Percentiles rank a stretch among this genome's conserved stretches.
Evolutionary conservation across 768 basidiomycete species (phyloP).

Genomic region (Hydnum rufescens): DNA sequence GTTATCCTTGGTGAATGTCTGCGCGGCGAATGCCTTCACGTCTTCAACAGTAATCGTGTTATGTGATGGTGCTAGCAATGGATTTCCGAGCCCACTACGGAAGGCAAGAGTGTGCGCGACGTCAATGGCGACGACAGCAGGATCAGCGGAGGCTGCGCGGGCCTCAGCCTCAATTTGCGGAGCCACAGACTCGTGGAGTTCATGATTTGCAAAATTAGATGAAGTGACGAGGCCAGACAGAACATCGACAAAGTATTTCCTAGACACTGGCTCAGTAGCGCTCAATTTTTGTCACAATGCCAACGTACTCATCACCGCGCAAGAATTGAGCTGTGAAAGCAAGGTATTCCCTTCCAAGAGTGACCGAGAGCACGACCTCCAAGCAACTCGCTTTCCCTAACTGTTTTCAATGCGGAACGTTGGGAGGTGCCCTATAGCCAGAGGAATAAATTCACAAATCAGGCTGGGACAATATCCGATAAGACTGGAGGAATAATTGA

Average conservation of each 20-base stretch:
- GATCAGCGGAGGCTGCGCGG: constrained; percentile 34
- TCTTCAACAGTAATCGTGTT: constrained; percentile 41
- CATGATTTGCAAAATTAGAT: constrained; percentile 37
- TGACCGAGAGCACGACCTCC: constrained; percentile 79
- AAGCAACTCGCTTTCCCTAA: constrained; percentile 83
- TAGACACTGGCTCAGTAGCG: constrained; percentile 16
- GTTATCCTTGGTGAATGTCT: constrained; percentile 59
- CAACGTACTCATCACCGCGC: constrained; percentile 82
- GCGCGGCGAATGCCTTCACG: constrained; percentile 50
- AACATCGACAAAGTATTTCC: constrained; percentile 76
- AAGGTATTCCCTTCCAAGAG: constrained; percentile 73
- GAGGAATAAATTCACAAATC: neutral
- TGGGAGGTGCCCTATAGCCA: constrained; percentile 55
- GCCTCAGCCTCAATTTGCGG: constrained; percentile 52
- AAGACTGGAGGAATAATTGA: constrained; percentile 1
- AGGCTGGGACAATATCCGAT: neutral
- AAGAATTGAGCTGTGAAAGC: constrained; percentile 90
- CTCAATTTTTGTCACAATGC: neutral
- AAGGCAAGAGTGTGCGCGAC: constrained; percentile 80
- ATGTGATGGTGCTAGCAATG: constrained; percentile 67
- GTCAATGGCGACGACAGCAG: constrained; percentile 58
- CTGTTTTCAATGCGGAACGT: constrained; percentile 74
- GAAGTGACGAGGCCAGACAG: constrained; percentile 71
- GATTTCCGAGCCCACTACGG: constrained; percentile 81
- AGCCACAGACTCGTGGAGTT: constrained; percentile 26